These are phyloP conservation scores for Sporisorium iseilematis-ciliati DNA, from an alignment of 1,284 basidiomycete species.

Conservation along the genomic window DNA sequence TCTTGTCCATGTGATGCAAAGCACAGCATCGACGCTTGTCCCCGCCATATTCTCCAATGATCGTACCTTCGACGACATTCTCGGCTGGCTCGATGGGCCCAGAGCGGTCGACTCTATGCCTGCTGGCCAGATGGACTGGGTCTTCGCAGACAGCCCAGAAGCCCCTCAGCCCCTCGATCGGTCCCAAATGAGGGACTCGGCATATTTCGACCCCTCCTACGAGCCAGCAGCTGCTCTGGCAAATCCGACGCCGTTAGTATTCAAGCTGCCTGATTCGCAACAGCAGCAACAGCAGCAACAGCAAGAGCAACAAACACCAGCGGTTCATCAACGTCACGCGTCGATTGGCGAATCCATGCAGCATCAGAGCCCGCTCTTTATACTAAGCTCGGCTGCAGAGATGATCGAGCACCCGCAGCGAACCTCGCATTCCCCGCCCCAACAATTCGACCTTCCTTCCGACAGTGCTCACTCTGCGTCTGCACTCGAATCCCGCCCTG, in stretches of 20 bases:
- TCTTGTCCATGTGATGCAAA: slow-evolving; percentile 1
- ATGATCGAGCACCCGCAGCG: slow-evolving; percentile 9
- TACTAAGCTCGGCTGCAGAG: slow-evolving; percentile 27
- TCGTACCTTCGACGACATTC: slow-evolving; percentile 10
- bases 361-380: slow-evolving; percentile 15
- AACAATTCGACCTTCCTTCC: background rate
- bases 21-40: background rate
- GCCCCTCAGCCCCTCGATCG: slow-evolving; percentile 18
- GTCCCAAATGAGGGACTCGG: slow-evolving; percentile 20
- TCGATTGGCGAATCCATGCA: background rate
- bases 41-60: background rate
- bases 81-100: slow-evolving; percentile 25
- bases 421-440: background rate
- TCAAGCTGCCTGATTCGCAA: background rate
- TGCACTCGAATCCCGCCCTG: background rate
- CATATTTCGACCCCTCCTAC: slow-evolving; percentile 7
- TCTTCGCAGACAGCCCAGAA: slow-evolving; percentile 26
- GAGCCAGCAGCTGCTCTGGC: background rate
- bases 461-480: background rate
- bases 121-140: slow-evolving; percentile 17
- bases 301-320: background rate
- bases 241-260: background rate
- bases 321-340: slow-evolving; percentile 2
- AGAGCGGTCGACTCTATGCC: background rate
- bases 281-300: slow-evolving; percentile 5